Base-by-base conservation (phyloP, 257 asterid genomes). In the Primulina huaijiensis region DNA sequence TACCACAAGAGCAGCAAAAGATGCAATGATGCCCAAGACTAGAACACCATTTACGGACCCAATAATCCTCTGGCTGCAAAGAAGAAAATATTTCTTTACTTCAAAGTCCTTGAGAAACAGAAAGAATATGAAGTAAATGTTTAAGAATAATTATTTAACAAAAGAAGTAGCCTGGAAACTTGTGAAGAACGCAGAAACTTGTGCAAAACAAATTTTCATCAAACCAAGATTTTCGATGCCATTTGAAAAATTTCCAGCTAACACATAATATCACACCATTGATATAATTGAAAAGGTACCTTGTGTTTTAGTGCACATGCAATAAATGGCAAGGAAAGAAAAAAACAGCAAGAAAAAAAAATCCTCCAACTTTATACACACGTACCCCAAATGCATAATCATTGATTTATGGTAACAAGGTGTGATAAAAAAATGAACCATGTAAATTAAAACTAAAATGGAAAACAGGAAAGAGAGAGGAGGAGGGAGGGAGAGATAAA, bases 1-100 rank as follows among this genome's bases (percentile, higher is more conserved):
- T 88, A 92, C 98, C 98, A 90, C 97, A 74, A 92, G 96, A 63
- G 83, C 84, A 55, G 87, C 72, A 77, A 92, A 92, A 53, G 95
- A 86, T 33, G 80, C 74, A 61, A 92, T 67, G 69, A 92, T 87
- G 73, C 95, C 88, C 61, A 87, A 64, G 56, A 92, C 90, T 53
- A 92, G 83, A 73, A 65, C 85, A 68, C 97, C 98, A 80, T 92
- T 92, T 69, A 88, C 93, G 5, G 96, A 89, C 52, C 98, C 98
- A 59, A 92, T 83, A 71, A 86, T 67, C 59, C 89, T 78, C 86
- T 92, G 98, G 86, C 98, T 90, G 72, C 80, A 77, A 64, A 65
- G 61, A 71, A 70, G 72, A 46, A 38, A 73, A 57, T 74, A 77
- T 19, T 66, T 7, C 17, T 0, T 76, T 68, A 78, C 56, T 58